Evolutionary conservation across 2,329 filamentous ascomycete genomes (phyloP).

Genomic region (Aspergillus ochraceoroseus): DNA sequence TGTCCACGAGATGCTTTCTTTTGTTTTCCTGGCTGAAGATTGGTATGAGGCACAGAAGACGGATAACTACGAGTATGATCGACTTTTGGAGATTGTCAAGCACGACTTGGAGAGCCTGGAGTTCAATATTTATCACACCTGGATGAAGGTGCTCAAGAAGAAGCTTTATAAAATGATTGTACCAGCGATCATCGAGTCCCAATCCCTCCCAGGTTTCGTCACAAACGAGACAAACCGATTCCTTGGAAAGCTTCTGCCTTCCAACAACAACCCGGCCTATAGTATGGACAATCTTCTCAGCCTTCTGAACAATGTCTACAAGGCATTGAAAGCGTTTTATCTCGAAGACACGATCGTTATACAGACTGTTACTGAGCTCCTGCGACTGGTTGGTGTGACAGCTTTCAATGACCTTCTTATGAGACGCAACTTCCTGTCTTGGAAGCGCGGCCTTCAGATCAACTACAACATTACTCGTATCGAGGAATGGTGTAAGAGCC

Average conservation of each 20-base stretch:
- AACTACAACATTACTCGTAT: slow-evolving; percentile 99
- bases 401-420: slow-evolving; percentile 98
- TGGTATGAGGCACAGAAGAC: slow-evolving; percentile 99
- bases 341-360: slow-evolving; percentile 93
- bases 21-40: slow-evolving; percentile 97
- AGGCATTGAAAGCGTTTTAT: slow-evolving; percentile 98
- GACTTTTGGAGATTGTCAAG: slow-evolving; percentile 96
- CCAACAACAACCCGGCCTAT: slow-evolving; percentile 86
- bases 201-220: slow-evolving; percentile 95
- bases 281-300: slow-evolving; percentile 99
- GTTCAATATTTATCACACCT: slow-evolving; percentile 99
- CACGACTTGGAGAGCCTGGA: slow-evolving; percentile 96
- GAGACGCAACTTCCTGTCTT: slow-evolving; percentile 96
- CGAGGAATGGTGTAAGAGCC: slow-evolving; percentile 99
- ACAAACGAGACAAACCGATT: slow-evolving; percentile 98
- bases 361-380: slow-evolving; percentile 89
- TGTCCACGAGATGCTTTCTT: slow-evolving; percentile 98
- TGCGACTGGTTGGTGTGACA: slow-evolving; percentile 89
- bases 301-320: slow-evolving; percentile 93
- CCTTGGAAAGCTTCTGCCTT: slow-evolving; percentile 90
- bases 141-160: slow-evolving; percentile 99
- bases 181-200: slow-evolving; percentile 96
- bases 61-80: slow-evolving; percentile 98
- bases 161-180: slow-evolving; percentile 99
- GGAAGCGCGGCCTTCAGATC: slow-evolving; percentile 98